Base-by-base conservation (phyloP, 2,329 filamentous ascomycete species). In the Cercospora zeae-maydis region DNA sequence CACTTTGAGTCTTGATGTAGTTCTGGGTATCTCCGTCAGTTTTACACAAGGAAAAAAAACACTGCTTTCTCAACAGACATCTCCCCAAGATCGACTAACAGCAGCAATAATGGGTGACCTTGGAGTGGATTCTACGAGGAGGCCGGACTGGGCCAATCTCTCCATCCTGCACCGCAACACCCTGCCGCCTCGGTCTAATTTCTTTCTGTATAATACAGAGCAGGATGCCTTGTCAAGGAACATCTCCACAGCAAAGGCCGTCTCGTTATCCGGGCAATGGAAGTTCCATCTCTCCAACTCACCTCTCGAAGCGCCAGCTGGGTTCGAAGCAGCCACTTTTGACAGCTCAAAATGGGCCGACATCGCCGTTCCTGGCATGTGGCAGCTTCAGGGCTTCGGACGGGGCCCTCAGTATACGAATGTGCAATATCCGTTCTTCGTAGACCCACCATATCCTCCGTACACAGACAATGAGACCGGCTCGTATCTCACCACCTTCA, bases 311-410 rank as follows among this genome's bases (percentile, higher is more conserved):
- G 76, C 75, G 1, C 74, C 74, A 0, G 67, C 71, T 39, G 74
- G 70, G 1, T 79, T 78, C 45, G 70, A 76, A 39, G 54, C 66
- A 1, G 56, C 71, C 1, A 63, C 61, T 1, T 78, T 74, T 60
- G 75, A 79, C 64, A 73, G 68, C n/a, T 73, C 74, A 3, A 63
- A 60, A 71, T 85, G 84, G 80, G 75, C 76, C 19, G 77, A 83
- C 37, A 84, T 88, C 39, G 69, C 81, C 14, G 88, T 90, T 0
- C 66, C 66, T 2, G 66, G 71, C 37, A 71, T 85, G 85, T 91
- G 88, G 88, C 88, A 90, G 74, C 77, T 89, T 4, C 85, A 90
- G 74, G 88, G 87, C 27, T 85, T 86, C 70, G 87, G 87, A 11
- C 78, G 79, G 58, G 57, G 57, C 30, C 88, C 88, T 0, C 85